Evolutionary conservation across 805 yeast genomes (phyloP).

Genomic region (Ogataea neopini): DNA sequence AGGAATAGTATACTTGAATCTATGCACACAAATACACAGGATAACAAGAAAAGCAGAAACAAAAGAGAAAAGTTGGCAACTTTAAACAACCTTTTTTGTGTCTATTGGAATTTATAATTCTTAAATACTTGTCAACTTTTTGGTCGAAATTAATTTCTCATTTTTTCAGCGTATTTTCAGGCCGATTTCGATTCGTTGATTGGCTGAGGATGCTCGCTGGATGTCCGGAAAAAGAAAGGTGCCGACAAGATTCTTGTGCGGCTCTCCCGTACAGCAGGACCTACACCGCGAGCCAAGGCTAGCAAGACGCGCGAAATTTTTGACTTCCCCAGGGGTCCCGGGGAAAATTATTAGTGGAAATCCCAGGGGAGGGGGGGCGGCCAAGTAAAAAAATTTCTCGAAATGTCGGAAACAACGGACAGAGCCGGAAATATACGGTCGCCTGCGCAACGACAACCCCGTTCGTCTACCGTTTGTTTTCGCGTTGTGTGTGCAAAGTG

Average conservation of each 20-base stretch:
- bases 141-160: conserved; percentile 22
- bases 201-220: conserved; percentile 11
- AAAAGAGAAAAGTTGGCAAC: conserved; percentile 10
- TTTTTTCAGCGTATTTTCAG: conserved; percentile 9
- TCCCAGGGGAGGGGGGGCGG: neutral
- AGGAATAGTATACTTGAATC: conserved; percentile 14
- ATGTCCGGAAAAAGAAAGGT: conserved; percentile 10
- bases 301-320: neutral
- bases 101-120: conserved; percentile 17
- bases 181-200: conserved; percentile 12
- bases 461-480: neutral
- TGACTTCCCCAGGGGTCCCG: no score
- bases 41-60: conserved; percentile 5
- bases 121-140: conserved; percentile 25
- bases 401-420: conserved; percentile 1
- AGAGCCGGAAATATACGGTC: neutral
- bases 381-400: neutral
- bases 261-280: conserved; percentile 3
- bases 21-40: conserved; percentile 12
- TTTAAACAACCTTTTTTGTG: neutral
- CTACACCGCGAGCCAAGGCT: no score
- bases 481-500: neutral
- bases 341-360: no score
- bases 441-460: neutral
- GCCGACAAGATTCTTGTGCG: conserved; percentile 6